Percentiles rank a stretch among this genome's conserved stretches.
These are phyloP conservation scores for Chloris gayana DNA, from an alignment of 176 grass and related monocot genomes.

Conservation along the genomic window DNA sequence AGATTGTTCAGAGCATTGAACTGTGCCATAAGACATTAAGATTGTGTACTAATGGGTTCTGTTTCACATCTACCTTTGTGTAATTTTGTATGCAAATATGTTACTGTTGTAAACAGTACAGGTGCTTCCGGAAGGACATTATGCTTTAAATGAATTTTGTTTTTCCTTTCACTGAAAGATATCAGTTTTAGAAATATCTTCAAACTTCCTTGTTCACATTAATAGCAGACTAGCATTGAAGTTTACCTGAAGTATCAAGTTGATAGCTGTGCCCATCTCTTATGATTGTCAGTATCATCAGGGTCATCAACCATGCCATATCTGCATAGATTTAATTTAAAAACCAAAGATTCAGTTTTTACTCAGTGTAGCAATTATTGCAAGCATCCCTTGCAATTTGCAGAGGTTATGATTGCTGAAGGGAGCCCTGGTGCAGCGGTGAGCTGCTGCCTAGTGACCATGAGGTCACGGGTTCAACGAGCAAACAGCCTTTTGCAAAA, in stretches of 20 bases:
- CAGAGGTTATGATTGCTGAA: no score
- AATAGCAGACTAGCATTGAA: not conserved
- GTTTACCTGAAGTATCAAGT: not conserved
- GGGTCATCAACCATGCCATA: not conserved
- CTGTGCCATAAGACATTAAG: not conserved
- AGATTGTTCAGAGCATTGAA: no score
- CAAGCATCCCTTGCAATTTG: conserved; percentile 24
- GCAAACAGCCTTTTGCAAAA: no score
- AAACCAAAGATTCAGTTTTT: not conserved
- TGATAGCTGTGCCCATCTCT: not conserved
- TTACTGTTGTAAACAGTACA: not conserved
- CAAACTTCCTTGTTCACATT: not conserved
- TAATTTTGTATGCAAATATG: not conserved
- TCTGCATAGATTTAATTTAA: not conserved
- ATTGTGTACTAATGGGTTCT: not conserved
- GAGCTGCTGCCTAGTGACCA: no score
- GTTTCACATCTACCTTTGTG: not conserved
- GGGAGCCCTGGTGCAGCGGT: no score
- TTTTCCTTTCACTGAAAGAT: not conserved
- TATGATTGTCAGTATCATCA: not conserved
- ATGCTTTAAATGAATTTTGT: not conserved
- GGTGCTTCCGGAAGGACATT: not conserved
- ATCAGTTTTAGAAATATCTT: not conserved
- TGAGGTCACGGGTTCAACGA: no score
- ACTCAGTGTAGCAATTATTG: not conserved